Evolutionary conservation across 1,284 basidiomycete genomes (phyloP).

Genomic region (Ustilago trichophora): DNA sequence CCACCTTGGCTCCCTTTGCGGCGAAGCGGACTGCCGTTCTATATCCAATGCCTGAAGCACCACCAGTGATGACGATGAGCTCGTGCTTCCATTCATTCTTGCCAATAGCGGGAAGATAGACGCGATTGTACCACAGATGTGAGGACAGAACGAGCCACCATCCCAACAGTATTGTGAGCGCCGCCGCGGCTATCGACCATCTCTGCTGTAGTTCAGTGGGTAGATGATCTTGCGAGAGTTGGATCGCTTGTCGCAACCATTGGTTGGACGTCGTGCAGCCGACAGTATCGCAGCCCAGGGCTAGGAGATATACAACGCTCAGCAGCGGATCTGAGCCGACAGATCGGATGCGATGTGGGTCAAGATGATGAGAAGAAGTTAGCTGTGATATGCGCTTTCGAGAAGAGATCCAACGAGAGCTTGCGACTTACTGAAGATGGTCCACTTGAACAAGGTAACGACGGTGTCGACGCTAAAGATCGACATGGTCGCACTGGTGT

Average conservation of each 20-base stretch:
- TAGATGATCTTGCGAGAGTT: neutral
- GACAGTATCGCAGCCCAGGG: conserved; percentile 8
- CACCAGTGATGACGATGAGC: conserved; percentile 67
- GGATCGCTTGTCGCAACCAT: conserved; percentile 1
- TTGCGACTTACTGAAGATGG: conserved; percentile 26
- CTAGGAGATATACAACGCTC: conserved; percentile 11
- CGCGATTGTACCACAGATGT: conserved; percentile 33
- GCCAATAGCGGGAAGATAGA: conserved; percentile 15
- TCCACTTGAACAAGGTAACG: conserved; percentile 18
- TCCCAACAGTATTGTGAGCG: conserved; percentile 10
- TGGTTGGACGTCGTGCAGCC: conserved; percentile 5
- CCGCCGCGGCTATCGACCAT: neutral
- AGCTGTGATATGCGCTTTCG: too few relatives aligned
- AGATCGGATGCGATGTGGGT: too few relatives aligned
- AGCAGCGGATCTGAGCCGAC: conserved; percentile 40
- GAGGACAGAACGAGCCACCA: conserved; percentile 24
- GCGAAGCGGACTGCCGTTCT: conserved; percentile 83
- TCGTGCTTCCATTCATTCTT: conserved; percentile 32
- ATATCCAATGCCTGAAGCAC: conserved; percentile 86
- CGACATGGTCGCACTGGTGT: conserved; percentile 12
- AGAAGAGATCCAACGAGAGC: too few relatives aligned
- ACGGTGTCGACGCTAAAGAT: conserved; percentile 24
- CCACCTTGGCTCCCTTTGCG: conserved; percentile 79
- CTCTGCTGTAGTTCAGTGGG: neutral
- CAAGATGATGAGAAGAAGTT: too few relatives aligned